phyloP scores from a whole-genome alignment of 306 rosid genomes.

The Glycine latifolia region DNA sequence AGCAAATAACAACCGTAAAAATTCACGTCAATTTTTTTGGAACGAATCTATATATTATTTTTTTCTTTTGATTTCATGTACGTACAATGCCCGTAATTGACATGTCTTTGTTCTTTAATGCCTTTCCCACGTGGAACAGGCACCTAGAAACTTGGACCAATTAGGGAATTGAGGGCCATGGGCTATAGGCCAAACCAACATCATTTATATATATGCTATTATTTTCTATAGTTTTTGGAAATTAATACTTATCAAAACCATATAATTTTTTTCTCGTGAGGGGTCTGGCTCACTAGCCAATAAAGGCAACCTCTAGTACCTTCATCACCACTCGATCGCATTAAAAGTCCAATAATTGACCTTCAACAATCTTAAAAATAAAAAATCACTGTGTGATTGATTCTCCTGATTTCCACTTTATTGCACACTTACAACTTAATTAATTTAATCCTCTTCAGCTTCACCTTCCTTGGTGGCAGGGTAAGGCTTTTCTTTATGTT shows the following conservation, averaged over 20 bases:
- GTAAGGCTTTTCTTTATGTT: conserved; percentile 21
- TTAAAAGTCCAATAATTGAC: conserved; percentile 36
- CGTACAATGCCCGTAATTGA: background rate
- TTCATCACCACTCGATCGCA: conserved; percentile 54
- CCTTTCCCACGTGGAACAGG: conserved; percentile 23
- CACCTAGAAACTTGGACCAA: conserved; percentile 49
- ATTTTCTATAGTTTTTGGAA: background rate
- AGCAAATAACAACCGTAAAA: conserved; percentile 39
- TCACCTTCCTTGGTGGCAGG: background rate
- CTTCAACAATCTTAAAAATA: conserved; percentile 6
- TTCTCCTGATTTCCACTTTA: conserved; percentile 25
- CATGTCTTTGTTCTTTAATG: conserved; percentile 34
- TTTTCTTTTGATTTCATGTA: background rate
- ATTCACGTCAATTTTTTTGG: background rate
- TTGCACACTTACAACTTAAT: background rate
- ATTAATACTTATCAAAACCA: conserved; percentile 20
- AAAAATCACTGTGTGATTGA: background rate
- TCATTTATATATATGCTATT: background rate
- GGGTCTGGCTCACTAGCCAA: conserved; percentile 48
- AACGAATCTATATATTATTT: background rate
- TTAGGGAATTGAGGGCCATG: background rate
- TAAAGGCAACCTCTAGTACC: conserved; percentile 42
- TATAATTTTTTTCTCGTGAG: conserved; percentile 59
- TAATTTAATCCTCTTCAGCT: conserved; percentile 18
- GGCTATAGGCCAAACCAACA: background rate